Evolutionary conservation across 306 rosid genomes (phyloP).

Genomic region (Carpinus viminea): DNA sequence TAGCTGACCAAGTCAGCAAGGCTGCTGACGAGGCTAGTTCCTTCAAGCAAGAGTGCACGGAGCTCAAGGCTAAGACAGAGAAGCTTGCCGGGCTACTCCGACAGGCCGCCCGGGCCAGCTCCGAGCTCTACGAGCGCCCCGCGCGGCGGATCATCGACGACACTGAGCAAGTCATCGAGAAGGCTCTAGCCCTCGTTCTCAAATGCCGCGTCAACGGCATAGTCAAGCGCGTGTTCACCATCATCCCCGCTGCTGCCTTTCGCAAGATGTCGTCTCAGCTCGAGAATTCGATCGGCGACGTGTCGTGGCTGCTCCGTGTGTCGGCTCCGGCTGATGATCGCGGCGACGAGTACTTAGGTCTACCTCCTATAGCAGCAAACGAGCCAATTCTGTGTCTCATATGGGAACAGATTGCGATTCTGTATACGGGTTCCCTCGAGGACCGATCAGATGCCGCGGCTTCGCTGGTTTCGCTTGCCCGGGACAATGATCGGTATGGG

Average conservation of each 20-base stretch:
- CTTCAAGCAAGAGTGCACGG: slow-evolving; percentile 65
- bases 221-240: slow-evolving; percentile 76
- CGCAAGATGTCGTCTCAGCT: slow-evolving; percentile 65
- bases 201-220: slow-evolving; percentile 74
- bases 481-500: slow-evolving; percentile 68
- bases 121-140: slow-evolving; percentile 89
- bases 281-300: slow-evolving; percentile 79
- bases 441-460: slow-evolving; percentile 84
- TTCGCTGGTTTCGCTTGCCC: slow-evolving; percentile 65
- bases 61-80: slow-evolving; percentile 74
- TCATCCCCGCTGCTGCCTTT: slow-evolving; percentile 69
- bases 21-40: slow-evolving; percentile 71
- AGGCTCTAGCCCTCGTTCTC: slow-evolving; percentile 53
- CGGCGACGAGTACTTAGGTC: slow-evolving; percentile 59
- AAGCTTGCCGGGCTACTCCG: slow-evolving; percentile 79
- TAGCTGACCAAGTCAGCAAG: slow-evolving; percentile 73
- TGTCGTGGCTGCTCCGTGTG: slow-evolving; percentile 91
- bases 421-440: slow-evolving; percentile 54
- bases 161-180: slow-evolving; percentile 72
- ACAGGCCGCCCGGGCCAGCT: slow-evolving; percentile 82
- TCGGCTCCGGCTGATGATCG: slow-evolving; percentile 70
- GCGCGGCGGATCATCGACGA: slow-evolving; percentile 78
- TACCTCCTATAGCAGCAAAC: slow-evolving; percentile 86
- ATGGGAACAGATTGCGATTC: slow-evolving; percentile 88
- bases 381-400: slow-evolving; percentile 78